phyloP scores from a whole-genome alignment of 768 basidiomycete species.

The Rhodotorula graminis region DNA sequence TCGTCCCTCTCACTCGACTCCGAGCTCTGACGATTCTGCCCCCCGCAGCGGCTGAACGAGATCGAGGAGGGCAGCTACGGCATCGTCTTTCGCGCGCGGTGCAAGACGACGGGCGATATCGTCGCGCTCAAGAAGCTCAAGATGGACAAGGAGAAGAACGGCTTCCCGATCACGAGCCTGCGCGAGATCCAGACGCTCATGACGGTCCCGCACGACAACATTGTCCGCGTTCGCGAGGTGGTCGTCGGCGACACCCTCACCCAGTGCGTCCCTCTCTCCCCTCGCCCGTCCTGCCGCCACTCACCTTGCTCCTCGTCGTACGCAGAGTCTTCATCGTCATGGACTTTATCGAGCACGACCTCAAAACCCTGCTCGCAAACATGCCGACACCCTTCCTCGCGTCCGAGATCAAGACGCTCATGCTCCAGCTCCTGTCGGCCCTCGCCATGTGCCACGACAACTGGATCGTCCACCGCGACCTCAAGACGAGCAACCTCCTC shows the following conservation, averaged over 20 bases:
- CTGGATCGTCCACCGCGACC: constrained; percentile 95
- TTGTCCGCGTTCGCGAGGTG: constrained; percentile 92
- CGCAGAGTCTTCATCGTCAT: constrained; percentile 85
- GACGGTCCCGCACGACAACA: constrained; percentile 71
- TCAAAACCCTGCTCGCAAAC: constrained; percentile 86
- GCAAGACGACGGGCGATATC: constrained; percentile 89
- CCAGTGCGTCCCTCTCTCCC: constrained; percentile 65
- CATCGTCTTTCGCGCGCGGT: constrained; percentile 90
- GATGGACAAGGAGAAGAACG: constrained; percentile 96
- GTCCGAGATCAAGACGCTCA: constrained; percentile 95
- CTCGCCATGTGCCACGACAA: constrained; percentile 89
- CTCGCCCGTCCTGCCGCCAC: neutral
- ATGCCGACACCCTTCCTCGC: constrained; percentile 97
- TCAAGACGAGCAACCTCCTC: constrained; percentile 94
- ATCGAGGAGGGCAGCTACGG: constrained; percentile 99
- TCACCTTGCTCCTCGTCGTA: neutral
- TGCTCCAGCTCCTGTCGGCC: constrained; percentile 87
- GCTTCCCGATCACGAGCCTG: constrained; percentile 94
- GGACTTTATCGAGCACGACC: constrained; percentile 93
- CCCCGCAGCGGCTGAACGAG: constrained; percentile 62
- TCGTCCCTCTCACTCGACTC: neutral
- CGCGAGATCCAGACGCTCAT: constrained; percentile 95
- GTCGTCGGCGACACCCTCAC: constrained; percentile 98
- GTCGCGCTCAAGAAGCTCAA: constrained; percentile 97
- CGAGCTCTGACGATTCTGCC: neutral